These are phyloP conservation scores for Helianthus tuberosus DNA, from an alignment of 129 eudicot genomes.

Conservation along the genomic window DNA sequence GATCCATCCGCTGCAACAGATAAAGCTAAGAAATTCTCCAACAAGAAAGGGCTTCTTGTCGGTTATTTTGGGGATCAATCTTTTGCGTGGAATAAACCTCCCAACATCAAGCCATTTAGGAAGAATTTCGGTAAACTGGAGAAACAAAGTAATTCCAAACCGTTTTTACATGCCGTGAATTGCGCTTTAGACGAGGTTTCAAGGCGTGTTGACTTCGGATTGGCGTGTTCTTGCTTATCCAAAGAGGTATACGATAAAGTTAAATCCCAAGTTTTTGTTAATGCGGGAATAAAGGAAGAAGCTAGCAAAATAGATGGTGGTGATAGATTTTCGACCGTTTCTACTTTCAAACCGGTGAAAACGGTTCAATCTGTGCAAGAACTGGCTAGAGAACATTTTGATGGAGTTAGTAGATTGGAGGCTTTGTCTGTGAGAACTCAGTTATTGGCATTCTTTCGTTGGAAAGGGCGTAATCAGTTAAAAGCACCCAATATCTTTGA, in stretches of 20 bases:
- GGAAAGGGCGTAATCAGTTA: constrained; percentile 71
- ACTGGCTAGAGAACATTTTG: constrained; percentile 55
- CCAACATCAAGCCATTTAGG: constrained; percentile 63
- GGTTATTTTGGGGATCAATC: constrained; percentile 77
- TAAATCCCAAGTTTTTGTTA: constrained; percentile 51
- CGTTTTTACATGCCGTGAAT: constrained; percentile 60
- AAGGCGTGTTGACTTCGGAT: constrained; percentile 69
- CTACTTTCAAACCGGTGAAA: constrained; percentile 48
- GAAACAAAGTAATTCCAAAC: constrained; percentile 54
- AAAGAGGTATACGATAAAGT: constrained; percentile 38
- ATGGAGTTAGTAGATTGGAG: constrained; percentile 43
- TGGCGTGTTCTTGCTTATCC: constrained; percentile 65
- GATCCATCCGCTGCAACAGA: constrained; percentile 70
- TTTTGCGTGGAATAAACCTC: constrained; percentile 73
- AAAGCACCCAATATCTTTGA: constrained; percentile 16
- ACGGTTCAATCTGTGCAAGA: constrained; percentile 44
- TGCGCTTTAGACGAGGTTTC: constrained; percentile 74
- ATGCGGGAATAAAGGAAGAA: constrained; percentile 60
- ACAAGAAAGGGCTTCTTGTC: constrained; percentile 50
- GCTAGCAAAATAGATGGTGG: constrained; percentile 55
- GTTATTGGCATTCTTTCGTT: constrained; percentile 59
- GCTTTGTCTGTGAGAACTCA: constrained; percentile 51
- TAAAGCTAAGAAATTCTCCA: constrained; percentile 52
- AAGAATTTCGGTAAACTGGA: constrained; percentile 59
- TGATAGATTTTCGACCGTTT: constrained; percentile 52